phyloP scores from a whole-genome alignment of 2,329 filamentous ascomycete genomes.

The Phialophora tarda region DNA sequence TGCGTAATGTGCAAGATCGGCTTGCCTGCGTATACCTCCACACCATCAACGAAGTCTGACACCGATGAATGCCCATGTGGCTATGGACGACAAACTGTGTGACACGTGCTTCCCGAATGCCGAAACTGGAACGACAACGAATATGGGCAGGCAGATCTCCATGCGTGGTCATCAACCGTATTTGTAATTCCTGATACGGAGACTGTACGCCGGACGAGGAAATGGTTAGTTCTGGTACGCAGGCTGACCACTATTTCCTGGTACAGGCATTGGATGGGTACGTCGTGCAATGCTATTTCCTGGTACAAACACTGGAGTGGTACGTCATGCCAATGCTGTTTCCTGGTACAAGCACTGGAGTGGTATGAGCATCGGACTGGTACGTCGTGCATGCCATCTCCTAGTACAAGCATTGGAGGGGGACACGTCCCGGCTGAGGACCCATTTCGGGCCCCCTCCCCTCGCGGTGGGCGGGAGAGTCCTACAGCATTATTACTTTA shows the following conservation, averaged over 20 bases:
- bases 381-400: not conserved
- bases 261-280: not conserved
- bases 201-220: no score
- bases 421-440: constrained; percentile 8
- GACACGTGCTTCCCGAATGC: no score
- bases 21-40: no score
- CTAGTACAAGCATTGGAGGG: constrained; percentile 4
- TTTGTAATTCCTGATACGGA: no score
- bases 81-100: no score
- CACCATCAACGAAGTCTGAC: no score
- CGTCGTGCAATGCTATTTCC: not conserved
- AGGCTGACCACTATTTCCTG: not conserved
- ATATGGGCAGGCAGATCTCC: no score
- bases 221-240: no score
- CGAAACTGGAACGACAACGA: no score
- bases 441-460: not conserved
- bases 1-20: not conserved
- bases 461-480: not conserved
- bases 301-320: not conserved
- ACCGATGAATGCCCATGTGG: no score
- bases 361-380: no score
- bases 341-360: not conserved
- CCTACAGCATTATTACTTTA: constrained; percentile 5
- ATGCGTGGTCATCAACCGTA: no score
- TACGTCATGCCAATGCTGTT: not conserved